Conservation (phyloP, 352 stramenopile genomes). For the Globisporangium camurandrum region DNA sequence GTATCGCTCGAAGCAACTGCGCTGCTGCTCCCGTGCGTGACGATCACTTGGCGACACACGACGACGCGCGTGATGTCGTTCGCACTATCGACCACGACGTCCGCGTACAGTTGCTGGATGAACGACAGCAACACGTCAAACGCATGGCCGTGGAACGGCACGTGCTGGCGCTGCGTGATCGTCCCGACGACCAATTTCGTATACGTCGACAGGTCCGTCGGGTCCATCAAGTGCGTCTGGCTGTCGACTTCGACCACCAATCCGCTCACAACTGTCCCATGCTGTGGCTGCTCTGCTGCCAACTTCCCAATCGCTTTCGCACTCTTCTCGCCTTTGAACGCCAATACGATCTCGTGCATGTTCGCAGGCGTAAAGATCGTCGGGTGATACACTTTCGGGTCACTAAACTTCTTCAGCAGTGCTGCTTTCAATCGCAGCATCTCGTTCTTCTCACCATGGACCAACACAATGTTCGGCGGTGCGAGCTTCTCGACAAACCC, state of each 20-base stretch:
- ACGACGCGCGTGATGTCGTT: conserved; percentile 53
- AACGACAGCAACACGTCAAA: conserved; percentile 78
- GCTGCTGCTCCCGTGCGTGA: conserved; percentile 51
- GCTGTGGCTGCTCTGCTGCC: conserved; percentile 64
- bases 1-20: conserved; percentile 26
- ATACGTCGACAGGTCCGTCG: conserved; percentile 80
- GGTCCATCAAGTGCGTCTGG: conserved; percentile 79
- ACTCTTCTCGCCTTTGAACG: conserved; percentile 87
- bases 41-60: conserved; percentile 62
- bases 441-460: conserved; percentile 97
- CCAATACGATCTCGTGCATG: conserved; percentile 82
- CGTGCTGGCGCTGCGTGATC: conserved; percentile 82
- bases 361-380: conserved; percentile 82
- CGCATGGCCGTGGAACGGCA: conserved; percentile 72
- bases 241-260: conserved; percentile 82
- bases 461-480: conserved; percentile 92
- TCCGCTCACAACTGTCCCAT: conserved; percentile 73
- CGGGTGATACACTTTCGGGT: conserved; percentile 75
- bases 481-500: conserved; percentile 94
- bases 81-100: conserved; percentile 47
- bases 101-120: conserved; percentile 80
- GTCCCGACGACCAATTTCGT: conserved; percentile 74
- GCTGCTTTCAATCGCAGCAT: conserved; percentile 95
- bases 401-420: conserved; percentile 87
- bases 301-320: conserved; percentile 78